Percentiles rank a stretch among this genome's conserved stretches.
phyloP scores from a whole-genome alignment of 176 grass and related monocot species.

The Thinopyrum elongatum region DNA sequence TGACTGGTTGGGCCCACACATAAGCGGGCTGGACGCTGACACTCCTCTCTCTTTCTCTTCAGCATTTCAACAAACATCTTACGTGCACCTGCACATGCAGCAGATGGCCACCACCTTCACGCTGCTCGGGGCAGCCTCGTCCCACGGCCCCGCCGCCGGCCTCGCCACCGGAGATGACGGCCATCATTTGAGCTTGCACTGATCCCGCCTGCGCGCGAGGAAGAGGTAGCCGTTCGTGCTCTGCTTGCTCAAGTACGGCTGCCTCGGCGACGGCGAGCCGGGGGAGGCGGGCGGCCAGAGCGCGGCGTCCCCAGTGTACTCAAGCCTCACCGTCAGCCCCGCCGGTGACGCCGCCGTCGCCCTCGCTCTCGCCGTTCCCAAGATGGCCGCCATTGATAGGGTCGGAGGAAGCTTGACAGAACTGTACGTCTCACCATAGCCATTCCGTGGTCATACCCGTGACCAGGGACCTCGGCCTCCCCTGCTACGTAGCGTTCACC shows the following conservation, averaged over 20 bases:
- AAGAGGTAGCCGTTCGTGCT: slow-evolving; percentile 7
- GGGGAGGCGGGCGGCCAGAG: neutral
- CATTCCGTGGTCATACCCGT: too few species aligned
- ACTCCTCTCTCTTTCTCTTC: too few species aligned
- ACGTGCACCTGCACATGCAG: neutral
- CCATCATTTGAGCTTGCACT: neutral
- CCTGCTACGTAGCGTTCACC: too few species aligned
- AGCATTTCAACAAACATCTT: too few species aligned
- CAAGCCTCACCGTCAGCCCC: slow-evolving; percentile 62
- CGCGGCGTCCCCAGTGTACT: slow-evolving; percentile 28
- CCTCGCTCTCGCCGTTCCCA: too few species aligned
- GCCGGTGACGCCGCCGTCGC: slow-evolving; percentile 48
- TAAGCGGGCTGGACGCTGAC: neutral
- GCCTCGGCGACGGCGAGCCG: slow-evolving; percentile 42
- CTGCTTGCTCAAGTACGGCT: slow-evolving; percentile 54
- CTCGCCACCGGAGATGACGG: neutral
- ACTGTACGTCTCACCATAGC: too few species aligned
- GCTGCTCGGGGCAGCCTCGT: slow-evolving; percentile 28
- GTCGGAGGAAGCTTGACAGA: too few species aligned
- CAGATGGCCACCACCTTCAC: slow-evolving; percentile 32
- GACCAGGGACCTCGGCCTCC: too few species aligned
- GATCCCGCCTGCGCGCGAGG: slow-evolving; percentile 7
- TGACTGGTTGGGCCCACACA: too few species aligned
- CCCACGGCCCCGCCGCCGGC: neutral
- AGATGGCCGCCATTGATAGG: too few species aligned